Evolutionary conservation across 2,329 filamentous ascomycete genomes (phyloP), one percentile per base, ranked within the genome.

Genomic region (Fusarium sublunatum): DNA sequence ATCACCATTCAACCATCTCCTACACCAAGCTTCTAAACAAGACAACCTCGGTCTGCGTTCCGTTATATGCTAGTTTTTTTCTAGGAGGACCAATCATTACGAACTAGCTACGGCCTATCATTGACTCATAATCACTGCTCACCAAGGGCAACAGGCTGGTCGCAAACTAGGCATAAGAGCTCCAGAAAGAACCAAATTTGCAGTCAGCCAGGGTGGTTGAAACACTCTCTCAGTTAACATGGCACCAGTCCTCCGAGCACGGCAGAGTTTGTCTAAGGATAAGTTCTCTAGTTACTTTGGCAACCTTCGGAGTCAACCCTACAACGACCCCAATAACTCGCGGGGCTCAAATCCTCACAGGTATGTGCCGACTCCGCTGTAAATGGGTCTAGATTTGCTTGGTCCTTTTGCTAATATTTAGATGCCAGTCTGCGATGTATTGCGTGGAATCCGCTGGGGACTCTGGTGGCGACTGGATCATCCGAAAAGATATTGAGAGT

Each of bases 371-470:
- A 45, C 53, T n/a, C 12, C 8, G 22, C 36, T 25, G 71, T 72
- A 50, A 13, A 19, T 50, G 38, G 6, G 35, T 9, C 26, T 52
- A n/a, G 29, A 19, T 47, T 45, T 42, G 32, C 26, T 59, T 19
- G 13, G 29, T 19, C 29, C 22, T 34, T 26, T 50, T 45, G 40
- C 67, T 70, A 52, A 70, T 39, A 31, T 38, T 31, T 28, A 39
- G 25, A 29, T 41, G 26, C 50, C 64, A 92, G 89, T 63, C 83
- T 96, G 53, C 88, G 91, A 36, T 89, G 90, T 2, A 88, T 98
- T 65, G 89, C 91, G 35, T 98, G 94, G 94, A 97, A 94, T 65
- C 91, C 93, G 0, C 82, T 91, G 0, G 93, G 94, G 31, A 90
- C 87, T 8, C 82, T 95, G 58, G 88, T 98, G 59, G 94, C 94